Evolutionary conservation across 192 early-diverging fungal genomes (phyloP).

Genomic region (Entrophospora sp.): DNA sequence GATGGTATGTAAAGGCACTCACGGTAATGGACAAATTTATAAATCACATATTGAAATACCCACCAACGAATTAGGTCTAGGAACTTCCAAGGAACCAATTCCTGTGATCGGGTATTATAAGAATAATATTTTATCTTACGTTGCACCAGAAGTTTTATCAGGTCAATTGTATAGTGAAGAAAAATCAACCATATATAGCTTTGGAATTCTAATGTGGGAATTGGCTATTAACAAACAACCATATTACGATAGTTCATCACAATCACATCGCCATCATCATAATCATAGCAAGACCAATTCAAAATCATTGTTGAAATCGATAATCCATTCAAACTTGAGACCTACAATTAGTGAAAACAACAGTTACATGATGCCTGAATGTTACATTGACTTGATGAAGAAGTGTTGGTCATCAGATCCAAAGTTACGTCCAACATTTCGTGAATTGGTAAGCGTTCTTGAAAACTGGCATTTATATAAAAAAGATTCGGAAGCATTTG

Average conservation of each 20-base stretch:
- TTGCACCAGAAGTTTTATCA: slow-evolving; percentile 13
- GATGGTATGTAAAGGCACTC: too few species aligned
- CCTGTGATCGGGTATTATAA: slow-evolving; percentile 16
- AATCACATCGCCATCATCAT: too few species aligned
- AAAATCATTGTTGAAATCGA: not conserved
- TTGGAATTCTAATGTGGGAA: slow-evolving; percentile 21
- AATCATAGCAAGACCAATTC: too few species aligned
- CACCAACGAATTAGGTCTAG: slow-evolving; percentile 12
- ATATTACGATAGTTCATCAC: slow-evolving; percentile 1
- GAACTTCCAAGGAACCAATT: not conserved
- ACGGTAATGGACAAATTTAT: slow-evolving; percentile 1
- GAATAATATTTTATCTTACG: slow-evolving; percentile 5
- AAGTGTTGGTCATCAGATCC: slow-evolving; percentile 2
- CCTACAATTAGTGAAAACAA: not conserved
- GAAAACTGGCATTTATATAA: not conserved
- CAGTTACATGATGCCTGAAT: too few species aligned
- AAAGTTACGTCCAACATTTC: not conserved
- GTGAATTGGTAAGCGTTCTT: not conserved
- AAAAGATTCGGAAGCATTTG: not conserved
- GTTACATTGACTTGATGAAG: slow-evolving; percentile 5
- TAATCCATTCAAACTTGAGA: not conserved
- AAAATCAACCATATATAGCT: not conserved
- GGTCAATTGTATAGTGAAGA: not conserved
- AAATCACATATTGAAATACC: slow-evolving; percentile 17
- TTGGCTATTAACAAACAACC: slow-evolving; percentile 5